Evolutionary conservation across 805 yeast genomes (phyloP), one percentile per base, ranked within the genome.

Genomic region (Wickerhamiella alocasiicola): DNA sequence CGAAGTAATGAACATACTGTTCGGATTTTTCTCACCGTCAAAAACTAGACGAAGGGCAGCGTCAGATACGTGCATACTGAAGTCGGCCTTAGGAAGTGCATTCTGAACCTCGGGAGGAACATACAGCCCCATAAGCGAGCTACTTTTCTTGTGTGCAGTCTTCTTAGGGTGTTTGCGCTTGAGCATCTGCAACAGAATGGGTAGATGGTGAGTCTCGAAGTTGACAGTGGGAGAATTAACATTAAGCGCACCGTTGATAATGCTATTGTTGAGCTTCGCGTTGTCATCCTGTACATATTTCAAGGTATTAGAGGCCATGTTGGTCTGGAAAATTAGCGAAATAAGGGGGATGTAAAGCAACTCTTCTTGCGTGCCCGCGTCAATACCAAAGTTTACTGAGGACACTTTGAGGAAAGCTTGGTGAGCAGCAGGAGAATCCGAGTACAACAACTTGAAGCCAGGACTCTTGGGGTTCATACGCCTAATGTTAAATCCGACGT

Each of bases 401-500:
- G 59, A 53, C 3, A 59, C 46, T 9, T 62, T 49, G 34, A 60
- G 44, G 9, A 61, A 51, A 7, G 61, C 56, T 48, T 64, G 68
- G 44, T 64, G 68, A 3, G 67, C 66, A n/a, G 51, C 43, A 29
- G 60, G 65, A 3, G 46, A 46, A 21, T 44, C 43, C 6, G 51
- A 50, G 44, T 59, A 64, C 28, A 54, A 46, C 45, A 64, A 51
- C 46, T 59, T 54, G 49, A 63, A 65, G 1, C 65, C 66, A 9
- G 67, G 63, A 37, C 59, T 57, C 26, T 51, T 47, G 5, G 67
- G 56, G 43, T 59, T 63, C 46, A 63, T 54, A 4, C 67, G 52
- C 34, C 66, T 50, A 18, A 63, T 34, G 38, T 61, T 65, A 28
- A 64, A 43, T 12, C 52, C 48, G 37, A 62, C 29, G 42, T 64